Percentiles rank a stretch among this genome's conserved stretches.
These are phyloP conservation scores for Metschnikowia reukaufii DNA, from an alignment of 805 yeast species.

Conservation along the genomic window DNA sequence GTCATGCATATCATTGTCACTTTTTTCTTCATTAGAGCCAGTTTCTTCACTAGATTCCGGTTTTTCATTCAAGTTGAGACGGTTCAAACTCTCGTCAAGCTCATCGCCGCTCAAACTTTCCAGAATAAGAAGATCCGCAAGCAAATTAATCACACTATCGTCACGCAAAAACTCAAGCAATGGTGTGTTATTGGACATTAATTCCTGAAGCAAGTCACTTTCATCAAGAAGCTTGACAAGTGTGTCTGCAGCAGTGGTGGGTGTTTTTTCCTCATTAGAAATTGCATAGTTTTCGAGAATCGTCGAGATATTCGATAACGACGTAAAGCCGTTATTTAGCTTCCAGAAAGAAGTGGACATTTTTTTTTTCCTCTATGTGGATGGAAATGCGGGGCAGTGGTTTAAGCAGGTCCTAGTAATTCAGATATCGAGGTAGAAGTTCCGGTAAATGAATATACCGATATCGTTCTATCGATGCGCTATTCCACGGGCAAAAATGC, in stretches of 20 bases:
- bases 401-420: too few species aligned
- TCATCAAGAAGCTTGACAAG: constrained; percentile 42
- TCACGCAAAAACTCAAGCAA: constrained; percentile 69
- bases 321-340: constrained; percentile 46
- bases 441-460: too few species aligned
- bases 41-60: neutral
- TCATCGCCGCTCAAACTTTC: constrained; percentile 20
- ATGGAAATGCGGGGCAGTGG: too few species aligned
- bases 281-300: constrained; percentile 36
- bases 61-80: constrained; percentile 14
- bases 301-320: constrained; percentile 41
- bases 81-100: constrained; percentile 18
- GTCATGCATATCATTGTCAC: constrained; percentile 9
- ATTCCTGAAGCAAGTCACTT: constrained; percentile 48
- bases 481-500: neutral
- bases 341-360: constrained; percentile 51
- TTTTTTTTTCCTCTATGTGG: neutral
- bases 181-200: constrained; percentile 72
- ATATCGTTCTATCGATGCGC: too few species aligned
- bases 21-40: neutral
- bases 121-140: constrained; percentile 39
- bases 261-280: constrained; percentile 20
- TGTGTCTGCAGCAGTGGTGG: constrained; percentile 24
- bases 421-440: too few species aligned
- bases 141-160: constrained; percentile 34